Evolutionary conservation across 2,329 filamentous ascomycete genomes (phyloP), one percentile per base, ranked within the genome.

Genomic region (Blastomyces silverae): DNA sequence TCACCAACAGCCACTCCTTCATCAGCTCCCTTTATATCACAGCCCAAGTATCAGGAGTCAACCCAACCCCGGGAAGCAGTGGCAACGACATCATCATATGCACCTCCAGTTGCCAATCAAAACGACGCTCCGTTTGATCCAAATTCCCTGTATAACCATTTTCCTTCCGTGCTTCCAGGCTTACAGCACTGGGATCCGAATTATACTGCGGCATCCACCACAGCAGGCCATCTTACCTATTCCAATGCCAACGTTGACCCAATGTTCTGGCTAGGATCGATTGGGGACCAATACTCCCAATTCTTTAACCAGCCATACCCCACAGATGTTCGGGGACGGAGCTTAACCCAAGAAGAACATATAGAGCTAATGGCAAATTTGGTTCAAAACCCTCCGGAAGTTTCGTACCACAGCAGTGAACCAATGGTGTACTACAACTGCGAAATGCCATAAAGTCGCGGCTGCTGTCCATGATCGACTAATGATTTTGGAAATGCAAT

Each of bases 291-390:
- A 63, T 80, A 80, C 65, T 80, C 78, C 22, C 78, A 79, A 56
- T 80, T 80, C 66, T 77, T 79, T 68, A 77, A 79, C 55, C 78
- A 80, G 57, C 76, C 78, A 13, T 79, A 78, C 64, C 78, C 77
- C 39, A 73, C 78, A 66, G 75, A 80, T 72, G 74, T 83, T 84
- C 73, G 84, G 82, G 66, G 86, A 85, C 71, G 91, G 83, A 82
- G 82, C 66, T 79, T 95, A 42, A 92, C 87, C 66, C 88, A 92
- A 68, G 85, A 91, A 71, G 90, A 95, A 76, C 91, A 94, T 76
- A 78, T 88, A 67, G 90, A 96, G 78, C 80, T 96, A 48, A 91
- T 95, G 89, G 86, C 87, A 64, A 87, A 87, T 60, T 82, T 96
- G 44, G 89, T 94, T 75, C 71, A 78, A 10, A 74, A 89, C 80